These are phyloP conservation scores for Lodderomyces oxycetoniae DNA, from an alignment of 1,139 yeast genomes.

Conservation along the genomic window DNA sequence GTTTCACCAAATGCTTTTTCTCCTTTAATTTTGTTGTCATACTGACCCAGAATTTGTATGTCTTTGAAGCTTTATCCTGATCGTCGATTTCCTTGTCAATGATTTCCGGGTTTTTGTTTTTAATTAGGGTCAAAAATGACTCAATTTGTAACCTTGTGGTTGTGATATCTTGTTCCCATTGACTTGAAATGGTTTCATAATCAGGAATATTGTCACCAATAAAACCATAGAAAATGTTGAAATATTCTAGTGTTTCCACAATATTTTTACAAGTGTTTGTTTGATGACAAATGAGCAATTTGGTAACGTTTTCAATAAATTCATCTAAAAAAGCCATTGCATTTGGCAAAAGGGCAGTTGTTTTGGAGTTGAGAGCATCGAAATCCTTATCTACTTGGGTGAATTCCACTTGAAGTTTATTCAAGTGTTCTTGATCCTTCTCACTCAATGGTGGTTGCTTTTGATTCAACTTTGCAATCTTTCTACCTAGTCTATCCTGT, in stretches of 20 bases:
- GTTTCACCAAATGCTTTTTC: conserved; percentile 24
- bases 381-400: conserved; percentile 29
- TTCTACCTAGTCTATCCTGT: conserved; percentile 33
- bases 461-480: conserved; percentile 39
- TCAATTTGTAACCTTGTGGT: conserved; percentile 35
- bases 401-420: conserved; percentile 25
- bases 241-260: conserved; percentile 26
- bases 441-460: conserved; percentile 34
- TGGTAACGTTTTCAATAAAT: conserved; percentile 41
- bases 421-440: conserved; percentile 35
- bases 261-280: conserved; percentile 27
- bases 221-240: conserved; percentile 38
- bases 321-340: conserved; percentile 46
- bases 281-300: conserved; percentile 31
- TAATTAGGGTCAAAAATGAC: conserved; percentile 28
- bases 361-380: conserved; percentile 35
- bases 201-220: conserved; percentile 11
- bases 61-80: conserved; percentile 22
- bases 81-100: conserved; percentile 29
- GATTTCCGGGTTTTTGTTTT: conserved; percentile 29
- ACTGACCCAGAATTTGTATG: conserved; percentile 27
- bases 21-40: conserved; percentile 21
- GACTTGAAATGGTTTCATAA: conserved; percentile 23
- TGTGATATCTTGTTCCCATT: conserved; percentile 34
- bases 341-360: conserved; percentile 43